Evolutionary conservation across 768 basidiomycete genomes (phyloP), one percentile per base, ranked within the genome.

Genomic region (Mycena latifolia): DNA sequence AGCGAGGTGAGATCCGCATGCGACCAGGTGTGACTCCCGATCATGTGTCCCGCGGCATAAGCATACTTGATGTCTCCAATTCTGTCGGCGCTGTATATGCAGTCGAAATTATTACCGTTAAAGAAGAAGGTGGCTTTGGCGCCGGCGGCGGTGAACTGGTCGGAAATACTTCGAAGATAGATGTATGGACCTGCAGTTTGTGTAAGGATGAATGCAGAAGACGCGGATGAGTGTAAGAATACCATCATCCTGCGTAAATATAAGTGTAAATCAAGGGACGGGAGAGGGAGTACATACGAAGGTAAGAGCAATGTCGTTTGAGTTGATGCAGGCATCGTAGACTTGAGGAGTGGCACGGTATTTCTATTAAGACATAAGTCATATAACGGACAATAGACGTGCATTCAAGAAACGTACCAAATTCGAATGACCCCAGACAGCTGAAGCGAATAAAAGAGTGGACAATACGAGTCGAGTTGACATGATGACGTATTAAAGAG

Each of bases 21-120:
- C 17, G 71, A 73, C 84, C 84, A 85, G 5, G 83, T 84, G 62
- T 85, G 84, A 35, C 82, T 83, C 6, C 75, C 82, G 55, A 85
- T 57, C 69, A 81, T 80, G 65, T 85, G 84, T 2, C 69, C 69
- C 3, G 53, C 51, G n/a, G 31, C 53, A 31, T 62, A 67, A 28
- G 62, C 69, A 43, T 67, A 70, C 33, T 64, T n/a, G 39, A 70
- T n/a, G 39, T 63, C 59, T n/a, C 48, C 31, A 24, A 67, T 28
- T 27, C 51, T 50, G n/a, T 35, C 53, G 14, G 55, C n/a, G 37
- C 35, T 46, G 57, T 67, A 70, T 45, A 70, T 70, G 57, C 69
- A 70, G 48, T 45, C 63, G 18, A n/a, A 66, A 53, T 66, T 59
- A 50, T 66, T 62, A 52, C 70, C 70, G 45, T 71, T 69, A 5